phyloP scores from a whole-genome alignment of 805 yeast species.

The Barnettozyma siamensis region DNA sequence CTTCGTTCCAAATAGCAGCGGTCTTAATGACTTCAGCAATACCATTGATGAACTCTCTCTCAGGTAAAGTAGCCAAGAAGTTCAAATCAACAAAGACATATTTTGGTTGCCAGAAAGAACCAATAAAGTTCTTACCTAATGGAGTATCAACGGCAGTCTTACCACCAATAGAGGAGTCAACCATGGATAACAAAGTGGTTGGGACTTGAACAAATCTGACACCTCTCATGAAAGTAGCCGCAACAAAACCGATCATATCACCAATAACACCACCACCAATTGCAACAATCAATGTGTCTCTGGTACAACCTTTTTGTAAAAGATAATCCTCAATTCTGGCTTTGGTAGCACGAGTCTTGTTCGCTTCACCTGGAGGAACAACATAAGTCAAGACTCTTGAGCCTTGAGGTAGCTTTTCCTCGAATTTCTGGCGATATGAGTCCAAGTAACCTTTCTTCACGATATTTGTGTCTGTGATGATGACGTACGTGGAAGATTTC shows the following conservation, averaged over 20 bases:
- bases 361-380: slow-evolving; percentile 90
- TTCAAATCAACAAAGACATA: slow-evolving; percentile 83
- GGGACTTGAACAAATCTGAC: slow-evolving; percentile 92
- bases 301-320: slow-evolving; percentile 78
- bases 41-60: slow-evolving; percentile 93
- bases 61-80: slow-evolving; percentile 83
- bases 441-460: slow-evolving; percentile 57
- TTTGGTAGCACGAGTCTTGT: slow-evolving; percentile 82
- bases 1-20: slow-evolving; percentile 95
- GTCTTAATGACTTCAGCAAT: slow-evolving; percentile 98
- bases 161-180: slow-evolving; percentile 96
- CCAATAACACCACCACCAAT: slow-evolving; percentile 99
- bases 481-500: slow-evolving; percentile 86
- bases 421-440: slow-evolving; percentile 39
- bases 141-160: slow-evolving; percentile 98
- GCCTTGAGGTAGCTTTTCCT: slow-evolving; percentile 36
- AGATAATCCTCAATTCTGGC: slow-evolving; percentile 90
- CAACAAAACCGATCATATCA: slow-evolving; percentile 97
- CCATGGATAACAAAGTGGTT: slow-evolving; percentile 92
- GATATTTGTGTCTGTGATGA: slow-evolving; percentile 83
- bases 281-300: slow-evolving; percentile 92
- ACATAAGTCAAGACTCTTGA: slow-evolving; percentile 68
- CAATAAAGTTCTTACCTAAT: slow-evolving; percentile 89
- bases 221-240: slow-evolving; percentile 99
- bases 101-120: slow-evolving; percentile 96